These are phyloP conservation scores for Teratosphaeria destructans DNA, from an alignment of 2,329 filamentous ascomycete species.

Conservation along the genomic window DNA sequence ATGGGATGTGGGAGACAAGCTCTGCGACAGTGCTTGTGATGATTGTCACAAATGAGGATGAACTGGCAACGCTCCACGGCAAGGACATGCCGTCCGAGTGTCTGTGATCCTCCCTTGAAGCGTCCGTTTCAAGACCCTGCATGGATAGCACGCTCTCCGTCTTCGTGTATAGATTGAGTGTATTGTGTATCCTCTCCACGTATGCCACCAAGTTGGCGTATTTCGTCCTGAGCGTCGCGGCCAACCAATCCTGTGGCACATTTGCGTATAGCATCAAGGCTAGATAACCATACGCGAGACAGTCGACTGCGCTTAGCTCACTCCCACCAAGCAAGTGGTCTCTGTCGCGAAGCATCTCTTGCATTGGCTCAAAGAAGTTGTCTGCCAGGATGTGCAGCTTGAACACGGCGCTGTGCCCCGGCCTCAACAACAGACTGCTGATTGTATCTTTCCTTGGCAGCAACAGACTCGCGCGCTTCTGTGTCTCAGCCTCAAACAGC, in stretches of 20 bases:
- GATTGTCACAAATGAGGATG: slow-evolving; percentile 1
- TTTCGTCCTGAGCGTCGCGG: slow-evolving; percentile 44
- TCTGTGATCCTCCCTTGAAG: slow-evolving; percentile 2
- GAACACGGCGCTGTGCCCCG: slow-evolving; percentile 64
- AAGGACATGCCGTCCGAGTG: slow-evolving; percentile 9
- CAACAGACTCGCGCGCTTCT: slow-evolving; percentile 38
- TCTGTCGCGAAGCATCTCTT: slow-evolving; percentile 48
- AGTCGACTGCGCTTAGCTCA: slow-evolving; percentile 60
- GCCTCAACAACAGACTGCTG: slow-evolving; percentile 50
- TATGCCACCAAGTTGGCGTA: slow-evolving; percentile 31
- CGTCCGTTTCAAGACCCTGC: slow-evolving; percentile 2
- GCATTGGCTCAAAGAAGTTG: slow-evolving; percentile 61
- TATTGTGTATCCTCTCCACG: slow-evolving; percentile 24
- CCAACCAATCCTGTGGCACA: slow-evolving; percentile 53
- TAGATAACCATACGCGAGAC: slow-evolving; percentile 70
- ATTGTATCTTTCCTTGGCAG: slow-evolving; percentile 47
- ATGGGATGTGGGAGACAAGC: slow-evolving; percentile 5
- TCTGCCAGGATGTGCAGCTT: slow-evolving; percentile 62
- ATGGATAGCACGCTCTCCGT: slow-evolving; percentile 15
- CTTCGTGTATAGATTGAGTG: slow-evolving; percentile 13
- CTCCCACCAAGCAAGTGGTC: slow-evolving; percentile 18
- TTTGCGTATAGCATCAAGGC: slow-evolving; percentile 57
- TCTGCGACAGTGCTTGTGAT: slow-evolving; percentile 1
- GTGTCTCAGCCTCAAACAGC: slow-evolving; percentile 22
- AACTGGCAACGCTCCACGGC: slow-evolving; percentile 12